Conservation (phyloP, 2,329 filamentous ascomycete species). For the Dryadomyces quercivorus region DNA sequence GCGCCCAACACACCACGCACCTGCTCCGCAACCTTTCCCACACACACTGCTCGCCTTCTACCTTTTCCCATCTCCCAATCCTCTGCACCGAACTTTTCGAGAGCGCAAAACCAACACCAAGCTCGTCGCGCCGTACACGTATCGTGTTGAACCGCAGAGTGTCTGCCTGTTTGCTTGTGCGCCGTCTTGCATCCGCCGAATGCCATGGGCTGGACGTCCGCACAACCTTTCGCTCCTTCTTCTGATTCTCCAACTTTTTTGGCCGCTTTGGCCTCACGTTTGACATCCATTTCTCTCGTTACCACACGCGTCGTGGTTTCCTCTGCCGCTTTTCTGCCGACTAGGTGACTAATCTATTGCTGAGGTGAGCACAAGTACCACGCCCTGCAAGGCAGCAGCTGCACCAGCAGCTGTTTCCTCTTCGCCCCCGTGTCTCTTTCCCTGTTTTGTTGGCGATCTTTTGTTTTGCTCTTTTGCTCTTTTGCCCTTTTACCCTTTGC, state of each 20-base stretch:
- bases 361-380: not conserved
- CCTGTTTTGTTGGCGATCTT: not conserved
- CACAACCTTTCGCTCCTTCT: not conserved
- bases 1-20: not conserved
- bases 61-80: not conserved
- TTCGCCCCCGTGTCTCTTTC: not conserved
- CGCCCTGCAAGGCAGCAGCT: not conserved
- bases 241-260: not conserved
- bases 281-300: not conserved
- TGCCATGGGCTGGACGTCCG: slow-evolving; percentile 1
- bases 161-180: not conserved
- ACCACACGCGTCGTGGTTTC: not conserved
- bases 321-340: not conserved
- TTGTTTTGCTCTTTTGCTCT: not conserved
- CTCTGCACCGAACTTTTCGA: not conserved
- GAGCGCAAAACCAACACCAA: not conserved
- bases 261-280: not conserved
- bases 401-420: too few species aligned
- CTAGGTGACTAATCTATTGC: not conserved
- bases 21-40: not conserved
- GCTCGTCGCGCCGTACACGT: not conserved
- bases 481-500: too few species aligned
- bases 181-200: not conserved
- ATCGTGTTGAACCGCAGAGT: not conserved
- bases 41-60: not conserved